Evolutionary conservation across 371 early-diverging fungal species (phyloP).

Genomic region (Mucor velutinosus): DNA sequence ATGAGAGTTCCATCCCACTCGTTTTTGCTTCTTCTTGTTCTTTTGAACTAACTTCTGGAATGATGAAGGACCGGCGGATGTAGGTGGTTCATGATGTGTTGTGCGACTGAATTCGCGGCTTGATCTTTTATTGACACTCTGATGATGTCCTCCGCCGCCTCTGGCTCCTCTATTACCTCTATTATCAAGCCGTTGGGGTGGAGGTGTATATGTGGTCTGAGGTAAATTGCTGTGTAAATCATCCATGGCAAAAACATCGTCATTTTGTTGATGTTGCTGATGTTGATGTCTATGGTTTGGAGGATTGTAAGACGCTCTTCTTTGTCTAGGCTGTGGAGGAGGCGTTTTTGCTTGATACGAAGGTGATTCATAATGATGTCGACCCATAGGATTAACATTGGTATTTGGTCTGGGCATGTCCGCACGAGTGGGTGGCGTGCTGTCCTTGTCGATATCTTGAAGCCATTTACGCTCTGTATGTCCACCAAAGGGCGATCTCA

Average conservation of each 20-base stretch:
- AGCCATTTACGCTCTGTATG: conserved; percentile 24
- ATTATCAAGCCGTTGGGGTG: background rate
- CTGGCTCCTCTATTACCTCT: background rate
- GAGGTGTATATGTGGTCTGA: background rate
- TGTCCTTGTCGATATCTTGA: conserved; percentile 19
- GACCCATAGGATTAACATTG: background rate
- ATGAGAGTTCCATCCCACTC: conserved; percentile 38
- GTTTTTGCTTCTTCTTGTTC: conserved; percentile 14
- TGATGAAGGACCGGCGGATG: conserved; percentile 1
- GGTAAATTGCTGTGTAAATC: background rate
- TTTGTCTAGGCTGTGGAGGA: background rate
- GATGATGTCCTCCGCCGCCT: background rate
- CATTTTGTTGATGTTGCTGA: background rate
- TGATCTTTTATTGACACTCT: conserved; percentile 8
- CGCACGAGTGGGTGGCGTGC: conserved; percentile 3
- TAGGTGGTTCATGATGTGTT: conserved; percentile 1
- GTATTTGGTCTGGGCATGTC: conserved; percentile 8
- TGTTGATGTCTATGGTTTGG: background rate
- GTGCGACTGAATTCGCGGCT: conserved; percentile 14
- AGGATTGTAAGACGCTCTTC: background rate
- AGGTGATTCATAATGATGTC: conserved; percentile 13
- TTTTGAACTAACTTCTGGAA: conserved; percentile 15
- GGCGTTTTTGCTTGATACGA: background rate
- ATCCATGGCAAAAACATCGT: conserved; percentile 7
- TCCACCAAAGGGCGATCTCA: conserved; percentile 33